Conservation (phyloP, 495 filamentous ascomycete genomes). For the Aspergillus asperescens region DNA sequence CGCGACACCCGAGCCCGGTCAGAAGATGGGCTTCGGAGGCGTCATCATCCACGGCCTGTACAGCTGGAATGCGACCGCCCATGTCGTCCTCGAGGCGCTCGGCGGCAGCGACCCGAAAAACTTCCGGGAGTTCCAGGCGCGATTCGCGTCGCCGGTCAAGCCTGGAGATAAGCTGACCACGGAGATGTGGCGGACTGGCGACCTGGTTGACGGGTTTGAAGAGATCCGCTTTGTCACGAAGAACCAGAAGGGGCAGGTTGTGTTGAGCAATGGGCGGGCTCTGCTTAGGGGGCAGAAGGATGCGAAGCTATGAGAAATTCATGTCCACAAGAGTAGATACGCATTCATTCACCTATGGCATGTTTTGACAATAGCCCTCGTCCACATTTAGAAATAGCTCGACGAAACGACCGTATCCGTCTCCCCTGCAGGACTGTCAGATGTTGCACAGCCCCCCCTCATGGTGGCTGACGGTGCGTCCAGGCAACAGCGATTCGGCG, state of each 20-base stretch:
- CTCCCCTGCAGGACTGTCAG: too few relatives aligned
- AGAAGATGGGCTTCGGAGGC: slow-evolving; percentile 86
- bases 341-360: too few relatives aligned
- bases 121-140: slow-evolving; percentile 78
- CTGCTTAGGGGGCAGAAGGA: slow-evolving; percentile 4
- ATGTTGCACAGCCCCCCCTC: too few relatives aligned
- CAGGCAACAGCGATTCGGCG: too few relatives aligned
- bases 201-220: slow-evolving; percentile 62
- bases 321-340: too few relatives aligned
- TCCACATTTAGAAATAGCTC: too few relatives aligned
- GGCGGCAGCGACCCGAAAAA: slow-evolving; percentile 74
- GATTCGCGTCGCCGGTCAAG: slow-evolving; percentile 78
- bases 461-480: too few relatives aligned
- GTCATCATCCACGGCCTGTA: slow-evolving; percentile 84
- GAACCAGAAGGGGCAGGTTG: slow-evolving; percentile 65
- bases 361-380: too few relatives aligned
- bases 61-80: slow-evolving; percentile 76
- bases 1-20: slow-evolving; percentile 73
- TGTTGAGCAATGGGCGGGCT: slow-evolving; percentile 71
- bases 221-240: slow-evolving; percentile 73
- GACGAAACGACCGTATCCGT: too few relatives aligned
- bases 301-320: slow-evolving; percentile 6
- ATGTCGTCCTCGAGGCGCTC: slow-evolving; percentile 64
- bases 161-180: slow-evolving; percentile 56
- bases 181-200: slow-evolving; percentile 49